Conservation (phyloP, 2,329 filamentous ascomycete species). For the Penicillium hordei region DNA sequence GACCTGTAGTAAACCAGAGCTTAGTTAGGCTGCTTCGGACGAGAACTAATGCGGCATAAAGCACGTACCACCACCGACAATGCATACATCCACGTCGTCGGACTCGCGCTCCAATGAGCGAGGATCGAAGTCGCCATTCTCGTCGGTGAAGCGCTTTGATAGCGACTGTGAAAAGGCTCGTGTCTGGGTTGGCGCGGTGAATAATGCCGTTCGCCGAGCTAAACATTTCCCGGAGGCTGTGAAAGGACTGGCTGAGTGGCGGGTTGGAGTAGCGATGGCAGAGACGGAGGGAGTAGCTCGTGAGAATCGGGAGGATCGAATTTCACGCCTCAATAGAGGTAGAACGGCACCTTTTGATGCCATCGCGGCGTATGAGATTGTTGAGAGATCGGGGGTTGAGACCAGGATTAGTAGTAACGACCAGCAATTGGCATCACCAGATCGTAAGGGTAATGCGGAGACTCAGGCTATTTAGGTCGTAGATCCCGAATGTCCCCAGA, state of each 20-base stretch:
- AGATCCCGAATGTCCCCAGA: slow-evolving; percentile 5
- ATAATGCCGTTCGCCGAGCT: slow-evolving; percentile 23
- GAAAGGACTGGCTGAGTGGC: slow-evolving; percentile 21
- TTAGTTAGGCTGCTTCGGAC: slow-evolving; percentile 7
- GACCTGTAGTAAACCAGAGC: slow-evolving; percentile 52
- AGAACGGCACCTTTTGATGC: slow-evolving; percentile 43
- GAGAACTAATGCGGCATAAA: background rate
- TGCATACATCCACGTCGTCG: slow-evolving; percentile 94
- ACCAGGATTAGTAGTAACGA: slow-evolving; percentile 14
- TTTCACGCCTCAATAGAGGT: slow-evolving; percentile 45
- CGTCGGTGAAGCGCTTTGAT: slow-evolving; percentile 43
- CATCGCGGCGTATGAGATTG: slow-evolving; percentile 28
- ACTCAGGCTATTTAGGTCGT: slow-evolving; percentile 5
- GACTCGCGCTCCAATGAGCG: slow-evolving; percentile 75
- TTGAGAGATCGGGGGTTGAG: background rate
- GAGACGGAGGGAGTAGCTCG: slow-evolving; percentile 28
- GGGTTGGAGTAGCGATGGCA: slow-evolving; percentile 22
- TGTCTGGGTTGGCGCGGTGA: slow-evolving; percentile 31
- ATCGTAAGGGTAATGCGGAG: slow-evolving; percentile 7
- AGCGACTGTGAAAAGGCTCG: slow-evolving; percentile 49
- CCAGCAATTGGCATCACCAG: slow-evolving; percentile 17
- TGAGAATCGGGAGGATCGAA: slow-evolving; percentile 34
- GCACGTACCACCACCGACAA: slow-evolving; percentile 76
- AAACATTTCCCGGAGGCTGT: slow-evolving; percentile 20
- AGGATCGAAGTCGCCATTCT: slow-evolving; percentile 65